These are phyloP conservation scores for Vitis rupestris DNA, from an alignment of 164 flowering plant species.

Conservation along the genomic window DNA sequence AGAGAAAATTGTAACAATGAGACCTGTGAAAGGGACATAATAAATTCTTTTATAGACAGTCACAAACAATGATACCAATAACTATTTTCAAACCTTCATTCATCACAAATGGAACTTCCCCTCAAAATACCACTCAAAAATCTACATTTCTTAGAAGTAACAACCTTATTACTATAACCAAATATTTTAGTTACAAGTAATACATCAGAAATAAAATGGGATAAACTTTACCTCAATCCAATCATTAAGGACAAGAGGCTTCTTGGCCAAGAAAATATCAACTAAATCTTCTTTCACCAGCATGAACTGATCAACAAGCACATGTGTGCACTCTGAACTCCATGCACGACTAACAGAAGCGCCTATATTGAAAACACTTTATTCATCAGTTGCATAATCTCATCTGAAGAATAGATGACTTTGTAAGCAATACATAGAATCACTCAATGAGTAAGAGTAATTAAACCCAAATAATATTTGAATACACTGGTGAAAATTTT, in stretches of 20 bases:
- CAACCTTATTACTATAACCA: not conserved
- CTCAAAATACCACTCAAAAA: too few species aligned
- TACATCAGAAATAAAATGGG: too few species aligned
- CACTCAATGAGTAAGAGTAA: not conserved
- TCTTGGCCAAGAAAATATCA: constrained; percentile 61
- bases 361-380: constrained; percentile 39
- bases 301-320: constrained; percentile 56
- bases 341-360: constrained; percentile 44
- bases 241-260: constrained; percentile 41
- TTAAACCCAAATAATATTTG: not conserved
- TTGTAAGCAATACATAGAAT: not conserved
- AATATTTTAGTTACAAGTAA: too few species aligned
- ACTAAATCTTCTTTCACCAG: constrained; percentile 50
- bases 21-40: too few species aligned
- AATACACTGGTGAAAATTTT: not conserved
- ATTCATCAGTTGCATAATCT: not conserved
- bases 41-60: too few species aligned
- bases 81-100: too few species aligned
- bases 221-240: constrained; percentile 72
- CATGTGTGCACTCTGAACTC: constrained; percentile 74
- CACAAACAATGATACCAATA: too few species aligned
- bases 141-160: not conserved
- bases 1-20: too few species aligned
- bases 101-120: too few species aligned
- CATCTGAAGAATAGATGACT: too few species aligned